Conservation (phyloP, 2,329 filamentous ascomycete genomes). For the Daldinia eschscholtzii region DNA sequence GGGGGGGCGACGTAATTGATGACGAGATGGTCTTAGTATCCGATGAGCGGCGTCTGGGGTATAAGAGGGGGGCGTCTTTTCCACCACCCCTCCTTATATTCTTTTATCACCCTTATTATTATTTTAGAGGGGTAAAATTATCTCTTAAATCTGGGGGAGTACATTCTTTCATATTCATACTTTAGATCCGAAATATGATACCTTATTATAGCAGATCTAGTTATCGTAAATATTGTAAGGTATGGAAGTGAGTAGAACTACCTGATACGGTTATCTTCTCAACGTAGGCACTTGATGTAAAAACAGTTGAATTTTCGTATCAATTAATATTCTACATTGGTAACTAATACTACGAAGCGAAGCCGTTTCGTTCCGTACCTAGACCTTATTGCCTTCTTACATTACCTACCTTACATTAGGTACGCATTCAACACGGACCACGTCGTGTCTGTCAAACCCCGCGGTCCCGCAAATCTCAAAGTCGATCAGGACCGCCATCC, state of each 20-base stretch:
- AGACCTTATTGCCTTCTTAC: constrained; percentile 4
- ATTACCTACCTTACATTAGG: not conserved
- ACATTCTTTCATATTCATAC: not conserved
- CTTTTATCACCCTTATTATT: not conserved
- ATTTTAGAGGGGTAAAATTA: constrained; percentile 1
- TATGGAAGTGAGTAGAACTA: too few relatives aligned
- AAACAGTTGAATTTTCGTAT: not conserved
- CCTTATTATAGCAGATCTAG: too few relatives aligned
- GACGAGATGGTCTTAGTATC: constrained; percentile 3
- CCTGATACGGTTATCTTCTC: too few relatives aligned
- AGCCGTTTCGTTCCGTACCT: constrained; percentile 21
- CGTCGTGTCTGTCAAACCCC: constrained; percentile 41
- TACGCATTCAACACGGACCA: constrained; percentile 26
- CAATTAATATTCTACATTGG: constrained; percentile 12
- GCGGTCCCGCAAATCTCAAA: constrained; percentile 38
- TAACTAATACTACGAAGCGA: constrained; percentile 32
- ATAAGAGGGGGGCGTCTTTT: constrained; percentile 20
- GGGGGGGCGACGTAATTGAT: constrained; percentile 2
- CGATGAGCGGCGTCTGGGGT: constrained; percentile 8
- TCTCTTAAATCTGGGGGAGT: not conserved
- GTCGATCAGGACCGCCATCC: constrained; percentile 30
- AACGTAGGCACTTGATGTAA: not conserved
- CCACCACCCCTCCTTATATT: not conserved
- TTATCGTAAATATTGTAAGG: too few relatives aligned
- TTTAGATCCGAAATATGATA: too few relatives aligned